phyloP scores from a whole-genome alignment of 108 stramenopile genomes.

The Skeletonema marinoi region DNA sequence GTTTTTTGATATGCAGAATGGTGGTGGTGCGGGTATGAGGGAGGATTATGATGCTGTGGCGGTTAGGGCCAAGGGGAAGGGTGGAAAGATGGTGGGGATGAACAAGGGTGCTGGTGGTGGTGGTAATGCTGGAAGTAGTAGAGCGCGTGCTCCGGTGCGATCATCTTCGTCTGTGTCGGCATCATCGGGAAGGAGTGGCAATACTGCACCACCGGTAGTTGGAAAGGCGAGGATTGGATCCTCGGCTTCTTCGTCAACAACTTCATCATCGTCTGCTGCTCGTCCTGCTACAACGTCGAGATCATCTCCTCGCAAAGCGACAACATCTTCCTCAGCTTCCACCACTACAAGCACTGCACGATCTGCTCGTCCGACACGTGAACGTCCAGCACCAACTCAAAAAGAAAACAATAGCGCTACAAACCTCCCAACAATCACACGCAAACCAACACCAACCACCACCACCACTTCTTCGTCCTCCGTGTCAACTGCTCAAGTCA shows the following conservation, averaged over 20 bases:
- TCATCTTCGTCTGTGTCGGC: neutral
- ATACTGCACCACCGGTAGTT: neutral
- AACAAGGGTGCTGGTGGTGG: constrained; percentile 21
- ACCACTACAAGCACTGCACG: constrained; percentile 13
- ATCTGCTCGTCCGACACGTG: neutral
- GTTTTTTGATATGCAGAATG: constrained; percentile 84
- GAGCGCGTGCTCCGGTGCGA: neutral
- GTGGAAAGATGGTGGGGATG: constrained; percentile 57
- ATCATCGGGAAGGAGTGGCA: neutral
- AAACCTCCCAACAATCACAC: neutral
- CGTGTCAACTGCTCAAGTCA: neutral
- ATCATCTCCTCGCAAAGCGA: neutral
- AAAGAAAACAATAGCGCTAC: constrained; percentile 19
- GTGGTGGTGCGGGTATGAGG: constrained; percentile 35
- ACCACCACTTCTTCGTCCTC: neutral
- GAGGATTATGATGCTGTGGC: constrained; percentile 92
- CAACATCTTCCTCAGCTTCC: constrained; percentile 5
- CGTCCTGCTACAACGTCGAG: constrained; percentile 1
- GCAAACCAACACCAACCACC: constrained; percentile 1
- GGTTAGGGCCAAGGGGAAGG: constrained; percentile 88
- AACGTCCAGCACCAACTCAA: constrained; percentile 10
- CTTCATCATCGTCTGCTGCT: neutral
- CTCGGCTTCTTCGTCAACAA: neutral
- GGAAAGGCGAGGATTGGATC: neutral
- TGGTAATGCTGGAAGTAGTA: neutral